Evolutionary conservation across 2,329 filamentous ascomycete species (phyloP).

Genomic region (Hyphodiscus sp.): DNA sequence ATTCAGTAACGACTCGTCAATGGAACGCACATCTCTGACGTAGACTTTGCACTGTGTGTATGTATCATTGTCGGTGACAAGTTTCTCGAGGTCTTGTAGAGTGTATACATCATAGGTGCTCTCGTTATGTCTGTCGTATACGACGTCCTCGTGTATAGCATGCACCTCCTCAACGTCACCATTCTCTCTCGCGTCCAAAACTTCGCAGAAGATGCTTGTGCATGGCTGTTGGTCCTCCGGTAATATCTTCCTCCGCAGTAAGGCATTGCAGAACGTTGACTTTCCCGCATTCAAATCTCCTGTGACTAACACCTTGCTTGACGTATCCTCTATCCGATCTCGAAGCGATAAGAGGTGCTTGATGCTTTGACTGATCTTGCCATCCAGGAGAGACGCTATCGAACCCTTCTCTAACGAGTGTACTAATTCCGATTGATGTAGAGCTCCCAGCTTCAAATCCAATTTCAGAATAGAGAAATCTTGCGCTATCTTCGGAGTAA

Average conservation of each 20-base stretch:
- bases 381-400: conserved; percentile 83
- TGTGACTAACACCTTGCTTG: conserved; percentile 93
- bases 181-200: conserved; percentile 87
- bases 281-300: conserved; percentile 97
- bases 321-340: conserved; percentile 93
- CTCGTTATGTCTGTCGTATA: conserved; percentile 86
- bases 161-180: conserved; percentile 90
- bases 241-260: conserved; percentile 83
- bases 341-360: conserved; percentile 81
- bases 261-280: conserved; percentile 97
- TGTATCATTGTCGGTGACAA: conserved; percentile 80
- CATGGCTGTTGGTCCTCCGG: conserved; percentile 98
- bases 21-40: conserved; percentile 78
- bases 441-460: conserved; percentile 80
- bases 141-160: conserved; percentile 73
- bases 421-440: conserved; percentile 84
- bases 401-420: conserved; percentile 91
- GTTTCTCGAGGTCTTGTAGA: conserved; percentile 72
- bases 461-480: conserved; percentile 95
- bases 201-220: conserved; percentile 97
- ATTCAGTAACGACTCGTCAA: conserved; percentile 90
- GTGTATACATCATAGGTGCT: conserved; percentile 86
- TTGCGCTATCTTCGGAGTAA: conserved; percentile 87
- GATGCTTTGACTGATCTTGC: conserved; percentile 89
- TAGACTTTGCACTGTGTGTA: conserved; percentile 98